Percentiles rank a stretch among this genome's conserved stretches.
phyloP scores from a whole-genome alignment of 75 land plant genomes.

The Cunninghamia lanceolata region DNA sequence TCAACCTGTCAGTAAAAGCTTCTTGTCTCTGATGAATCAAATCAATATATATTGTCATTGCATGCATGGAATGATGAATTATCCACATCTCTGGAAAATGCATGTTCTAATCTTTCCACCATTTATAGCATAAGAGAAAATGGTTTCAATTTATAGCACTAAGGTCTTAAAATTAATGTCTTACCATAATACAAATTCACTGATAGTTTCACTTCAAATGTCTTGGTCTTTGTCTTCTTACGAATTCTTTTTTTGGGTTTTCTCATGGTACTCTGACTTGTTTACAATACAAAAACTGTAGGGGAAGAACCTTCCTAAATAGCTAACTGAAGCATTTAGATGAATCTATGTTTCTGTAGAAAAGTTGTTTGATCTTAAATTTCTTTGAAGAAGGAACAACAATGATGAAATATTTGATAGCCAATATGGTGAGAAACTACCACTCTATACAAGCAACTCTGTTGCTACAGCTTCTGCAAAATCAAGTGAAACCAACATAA shows the following conservation, averaged over 20 bases:
- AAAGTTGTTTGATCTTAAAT: constrained; percentile 58
- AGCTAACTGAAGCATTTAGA: constrained; percentile 55
- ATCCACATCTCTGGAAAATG: not conserved
- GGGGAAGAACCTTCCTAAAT: constrained; percentile 94
- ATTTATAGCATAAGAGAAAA: not conserved
- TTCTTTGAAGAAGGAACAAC: constrained; percentile 78
- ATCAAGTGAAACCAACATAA: too few relatives aligned
- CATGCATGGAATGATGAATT: not conserved
- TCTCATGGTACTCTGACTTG: not conserved
- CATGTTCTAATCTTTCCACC: not conserved
- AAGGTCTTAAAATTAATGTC: not conserved
- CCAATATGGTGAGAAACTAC: constrained; percentile 90
- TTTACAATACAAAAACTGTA: too few relatives aligned
- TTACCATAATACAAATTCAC: not conserved
- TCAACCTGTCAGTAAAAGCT: not conserved
- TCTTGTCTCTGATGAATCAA: not conserved
- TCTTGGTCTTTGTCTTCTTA: not conserved
- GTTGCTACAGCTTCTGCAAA: too few relatives aligned
- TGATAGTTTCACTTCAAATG: not conserved
- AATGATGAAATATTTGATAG: constrained; percentile 87
- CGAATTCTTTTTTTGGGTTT: not conserved
- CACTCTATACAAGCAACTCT: too few relatives aligned
- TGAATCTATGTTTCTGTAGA: constrained; percentile 51
- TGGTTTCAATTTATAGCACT: not conserved
- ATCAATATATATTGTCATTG: not conserved